phyloP scores from a whole-genome alignment of 176 grass and related monocot genomes.

The Coix lacrymajobi region DNA sequence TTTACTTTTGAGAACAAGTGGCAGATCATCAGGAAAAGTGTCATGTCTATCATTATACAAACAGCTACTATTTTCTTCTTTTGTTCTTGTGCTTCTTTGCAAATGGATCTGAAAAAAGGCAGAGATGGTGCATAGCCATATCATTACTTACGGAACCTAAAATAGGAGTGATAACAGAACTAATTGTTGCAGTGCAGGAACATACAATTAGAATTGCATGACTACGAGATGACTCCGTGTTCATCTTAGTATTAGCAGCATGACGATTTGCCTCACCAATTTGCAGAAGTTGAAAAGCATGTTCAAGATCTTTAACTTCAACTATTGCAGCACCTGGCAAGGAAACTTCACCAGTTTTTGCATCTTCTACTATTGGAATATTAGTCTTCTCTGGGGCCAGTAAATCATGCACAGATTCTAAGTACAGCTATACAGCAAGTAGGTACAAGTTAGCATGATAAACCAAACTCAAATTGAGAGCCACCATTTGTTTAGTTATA shows the following conservation, averaged over 20 bases:
- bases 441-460: conserved; percentile 28
- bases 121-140: neutral
- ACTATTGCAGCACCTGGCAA: conserved; percentile 73
- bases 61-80: conserved; percentile 43
- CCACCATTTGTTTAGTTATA: neutral
- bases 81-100: conserved; percentile 61
- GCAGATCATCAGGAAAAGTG: conserved; percentile 37
- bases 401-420: conserved; percentile 94
- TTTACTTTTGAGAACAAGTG: conserved; percentile 83
- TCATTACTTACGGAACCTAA: neutral
- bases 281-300: conserved; percentile 76
- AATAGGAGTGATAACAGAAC: conserved; percentile 15
- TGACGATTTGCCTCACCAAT: conserved; percentile 81
- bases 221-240: conserved; percentile 98
- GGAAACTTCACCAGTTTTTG: conserved; percentile 81
- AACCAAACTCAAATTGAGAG: neutral
- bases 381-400: conserved; percentile 82
- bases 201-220: conserved; percentile 90
- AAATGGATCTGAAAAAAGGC: conserved; percentile 61
- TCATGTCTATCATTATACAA: conserved; percentile 23
- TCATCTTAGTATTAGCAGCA: conserved; percentile 97
- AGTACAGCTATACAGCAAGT: conserved; percentile 70
- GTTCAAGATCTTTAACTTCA: conserved; percentile 77
- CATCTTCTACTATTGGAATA: conserved; percentile 83
- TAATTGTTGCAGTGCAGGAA: neutral